Evolutionary conservation across 2,329 filamentous ascomycete genomes (phyloP), one percentile per base, ranked within the genome.

Genomic region (Pestalotiopsis sp.): DNA sequence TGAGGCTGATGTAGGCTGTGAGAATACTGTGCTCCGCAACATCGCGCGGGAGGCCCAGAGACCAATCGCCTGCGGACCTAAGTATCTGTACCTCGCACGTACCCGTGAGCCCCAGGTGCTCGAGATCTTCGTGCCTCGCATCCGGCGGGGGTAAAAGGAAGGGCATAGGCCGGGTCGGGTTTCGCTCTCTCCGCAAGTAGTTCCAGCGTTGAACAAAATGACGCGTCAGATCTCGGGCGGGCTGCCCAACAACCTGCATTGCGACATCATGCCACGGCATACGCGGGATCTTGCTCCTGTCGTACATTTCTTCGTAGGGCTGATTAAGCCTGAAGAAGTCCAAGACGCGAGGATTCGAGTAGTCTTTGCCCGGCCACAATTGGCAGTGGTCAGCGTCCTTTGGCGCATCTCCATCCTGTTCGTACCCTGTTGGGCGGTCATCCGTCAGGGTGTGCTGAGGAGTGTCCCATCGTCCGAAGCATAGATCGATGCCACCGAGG

Each of bases 181-280:
- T 97, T 69, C 96, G 91, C 71, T 97, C 95, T 66, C 96, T 92
- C 63, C 97, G 88, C 56, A 99, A 90, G 74, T 98, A 98, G 79
- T 98, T 98, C 96, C 96, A 99, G 70, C 96, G 89, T 80, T 99
- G 96, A 4, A 98, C 94, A 77, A 99, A 99, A 80, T 98, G 96
- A 25, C 96, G 90, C 2, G 95, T 98, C 71, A 98, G 84, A 81
- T 99, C 96, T 73, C 96, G 89, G 13, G 96, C 95, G 2, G 96
- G 96, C 78, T 98, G 96, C 4, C 96, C 96, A 58, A 98, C 94
- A 57, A 99, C 91, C 80, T 98, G 96, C 96, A 99, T 98, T 2
- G 92, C 90, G 71, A 99, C 94, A 79, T 99, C 96, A 76, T 99
- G 96, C 96, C 96, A 99, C 1, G 96, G 95, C 96, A 98, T 99